A percentile compares a stretch with the other conserved stretches of the same genome.
phyloP scores from a whole-genome alignment of 176 grass and related monocot genomes.

The sorghum (Sorghum bicolor) region DNA sequence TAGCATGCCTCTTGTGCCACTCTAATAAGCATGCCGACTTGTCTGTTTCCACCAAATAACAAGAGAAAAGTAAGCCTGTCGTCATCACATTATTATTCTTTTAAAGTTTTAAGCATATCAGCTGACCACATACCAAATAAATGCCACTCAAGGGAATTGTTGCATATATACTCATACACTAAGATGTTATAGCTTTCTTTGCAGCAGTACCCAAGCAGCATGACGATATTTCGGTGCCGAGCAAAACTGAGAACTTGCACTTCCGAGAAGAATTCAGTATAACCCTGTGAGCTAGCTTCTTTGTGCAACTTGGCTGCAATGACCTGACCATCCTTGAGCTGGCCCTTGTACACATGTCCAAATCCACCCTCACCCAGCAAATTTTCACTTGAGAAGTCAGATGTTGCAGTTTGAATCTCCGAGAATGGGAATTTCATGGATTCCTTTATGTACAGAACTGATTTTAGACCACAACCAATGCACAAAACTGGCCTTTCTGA shows the following conservation, averaged over 20 bases:
- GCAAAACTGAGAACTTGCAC: slow-evolving; percentile 79
- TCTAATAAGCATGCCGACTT: slow-evolving; percentile 49
- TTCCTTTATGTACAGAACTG: slow-evolving; percentile 69
- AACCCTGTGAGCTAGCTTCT: slow-evolving; percentile 65
- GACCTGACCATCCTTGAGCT: slow-evolving; percentile 67
- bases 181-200: slow-evolving; percentile 78
- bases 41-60: slow-evolving; percentile 40
- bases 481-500: slow-evolving; percentile 58
- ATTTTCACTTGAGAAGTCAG: slow-evolving; percentile 54
- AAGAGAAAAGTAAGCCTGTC: not conserved
- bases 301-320: slow-evolving; percentile 70
- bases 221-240: slow-evolving; percentile 66
- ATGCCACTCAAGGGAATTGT: slow-evolving; percentile 76
- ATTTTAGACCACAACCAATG: slow-evolving; percentile 49
- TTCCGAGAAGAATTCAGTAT: slow-evolving; percentile 79
- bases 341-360: slow-evolving; percentile 68
- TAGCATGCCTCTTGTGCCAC: slow-evolving; percentile 68
- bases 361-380: slow-evolving; percentile 69
- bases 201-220: slow-evolving; percentile 78
- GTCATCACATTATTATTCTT: not conserved
- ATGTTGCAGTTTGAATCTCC: slow-evolving; percentile 66
- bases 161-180: slow-evolving; percentile 79
- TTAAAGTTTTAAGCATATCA: not conserved
- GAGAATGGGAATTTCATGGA: slow-evolving; percentile 72
- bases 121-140: slow-evolving; percentile 52